A percentile compares a stretch with the other conserved stretches of the same genome.
Conservation (phyloP, 495 filamentous ascomycete species). For the Neurospora sp. region DNA sequence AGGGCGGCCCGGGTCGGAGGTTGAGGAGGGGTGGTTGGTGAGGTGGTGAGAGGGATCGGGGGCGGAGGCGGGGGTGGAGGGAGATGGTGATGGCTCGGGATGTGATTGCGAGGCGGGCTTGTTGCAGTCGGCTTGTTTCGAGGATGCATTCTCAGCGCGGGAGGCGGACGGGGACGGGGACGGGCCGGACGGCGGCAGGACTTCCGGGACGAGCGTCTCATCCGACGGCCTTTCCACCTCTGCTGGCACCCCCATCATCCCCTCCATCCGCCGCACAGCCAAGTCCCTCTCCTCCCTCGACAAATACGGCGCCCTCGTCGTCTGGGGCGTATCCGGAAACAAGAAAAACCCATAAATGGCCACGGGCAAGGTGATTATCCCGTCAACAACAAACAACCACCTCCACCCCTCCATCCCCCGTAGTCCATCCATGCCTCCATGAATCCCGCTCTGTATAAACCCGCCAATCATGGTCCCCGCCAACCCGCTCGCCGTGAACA, state of each 20-base stretch:
- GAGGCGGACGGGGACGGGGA: background rate
- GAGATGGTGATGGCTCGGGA: background rate
- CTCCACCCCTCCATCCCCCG: slow-evolving; percentile 50
- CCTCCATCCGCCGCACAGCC: slow-evolving; percentile 27
- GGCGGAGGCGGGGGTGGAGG: background rate
- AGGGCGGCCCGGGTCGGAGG: background rate
- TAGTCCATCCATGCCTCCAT: slow-evolving; percentile 39
- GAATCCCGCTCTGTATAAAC: slow-evolving; percentile 52
- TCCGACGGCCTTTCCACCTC: background rate
- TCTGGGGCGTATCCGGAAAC: slow-evolving; percentile 50
- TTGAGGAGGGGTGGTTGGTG: background rate
- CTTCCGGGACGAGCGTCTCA: too few species aligned
- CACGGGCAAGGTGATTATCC: slow-evolving; percentile 45
- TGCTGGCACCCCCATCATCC: too few species aligned
- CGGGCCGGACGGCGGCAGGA: too few species aligned
- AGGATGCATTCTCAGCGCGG: background rate
- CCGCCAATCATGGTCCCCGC: slow-evolving; percentile 41
- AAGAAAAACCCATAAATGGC: slow-evolving; percentile 48
- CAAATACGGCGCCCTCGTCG: slow-evolving; percentile 45
- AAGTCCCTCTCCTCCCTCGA: slow-evolving; percentile 28
- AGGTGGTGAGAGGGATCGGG: background rate
- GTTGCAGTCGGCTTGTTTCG: background rate
- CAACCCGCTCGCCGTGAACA: slow-evolving; percentile 43
- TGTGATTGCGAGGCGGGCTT: background rate
- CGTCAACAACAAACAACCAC: slow-evolving; percentile 54